phyloP scores from a whole-genome alignment of 768 basidiomycete species.

The Suillus americanus region DNA sequence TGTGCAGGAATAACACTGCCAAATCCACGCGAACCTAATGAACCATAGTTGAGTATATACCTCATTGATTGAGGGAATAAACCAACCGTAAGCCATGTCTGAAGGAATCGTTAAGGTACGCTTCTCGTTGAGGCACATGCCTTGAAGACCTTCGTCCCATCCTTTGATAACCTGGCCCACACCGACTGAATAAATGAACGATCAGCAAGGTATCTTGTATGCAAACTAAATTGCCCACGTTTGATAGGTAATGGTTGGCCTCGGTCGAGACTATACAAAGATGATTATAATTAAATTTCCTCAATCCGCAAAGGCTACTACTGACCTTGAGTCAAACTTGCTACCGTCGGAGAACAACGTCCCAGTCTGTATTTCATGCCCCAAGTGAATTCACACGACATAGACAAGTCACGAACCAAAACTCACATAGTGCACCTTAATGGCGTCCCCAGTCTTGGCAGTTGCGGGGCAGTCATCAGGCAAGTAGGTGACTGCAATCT shows the following conservation, averaged over 20 bases:
- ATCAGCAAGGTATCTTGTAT: neutral
- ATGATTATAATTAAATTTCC: neutral
- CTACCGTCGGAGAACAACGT: constrained; percentile 71
- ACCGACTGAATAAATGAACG: constrained; percentile 51
- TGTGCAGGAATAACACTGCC: constrained; percentile 76
- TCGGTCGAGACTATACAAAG: constrained; percentile 59
- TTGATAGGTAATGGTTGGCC: constrained; percentile 74
- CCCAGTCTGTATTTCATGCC: constrained; percentile 58
- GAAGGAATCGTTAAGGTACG: constrained; percentile 87
- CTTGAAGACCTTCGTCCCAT: constrained; percentile 80
- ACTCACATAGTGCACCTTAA: constrained; percentile 80
- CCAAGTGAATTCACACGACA: constrained; percentile 3
- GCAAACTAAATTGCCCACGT: constrained; percentile 44
- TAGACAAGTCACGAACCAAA: neutral
- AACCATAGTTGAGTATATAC: neutral
- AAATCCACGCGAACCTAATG: constrained; percentile 68
- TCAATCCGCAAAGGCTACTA: neutral
- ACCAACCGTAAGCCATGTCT: constrained; percentile 78
- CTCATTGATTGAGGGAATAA: neutral
- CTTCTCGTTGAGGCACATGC: constrained; percentile 89
- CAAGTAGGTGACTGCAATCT: constrained; percentile 58
- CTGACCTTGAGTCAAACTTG: constrained; percentile 89
- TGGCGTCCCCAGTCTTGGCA: constrained; percentile 59
- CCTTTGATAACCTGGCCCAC: constrained; percentile 80
- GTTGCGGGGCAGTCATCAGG: constrained; percentile 58